phyloP scores from a whole-genome alignment of 139 green algal species.

The Closterium sp. region DNA sequence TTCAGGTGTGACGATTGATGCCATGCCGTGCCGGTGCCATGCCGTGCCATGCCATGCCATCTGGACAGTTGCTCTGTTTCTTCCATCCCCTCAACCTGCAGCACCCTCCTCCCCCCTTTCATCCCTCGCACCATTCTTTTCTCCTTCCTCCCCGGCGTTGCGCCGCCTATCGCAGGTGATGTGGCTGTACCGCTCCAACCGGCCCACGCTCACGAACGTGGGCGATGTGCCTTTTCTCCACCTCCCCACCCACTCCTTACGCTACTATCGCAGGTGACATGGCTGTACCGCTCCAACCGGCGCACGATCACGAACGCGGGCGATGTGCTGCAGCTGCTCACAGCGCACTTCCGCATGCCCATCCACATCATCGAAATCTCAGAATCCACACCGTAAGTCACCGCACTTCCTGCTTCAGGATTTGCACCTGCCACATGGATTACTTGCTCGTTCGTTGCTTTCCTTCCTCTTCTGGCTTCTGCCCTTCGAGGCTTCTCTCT shows the following conservation, averaged over 20 bases:
- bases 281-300: not conserved
- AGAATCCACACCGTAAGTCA: not conserved
- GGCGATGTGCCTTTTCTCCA: too few species aligned
- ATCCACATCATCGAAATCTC: constrained; percentile 21
- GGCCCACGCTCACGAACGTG: too few species aligned
- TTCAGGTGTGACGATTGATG: not conserved
- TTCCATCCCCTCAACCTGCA: too few species aligned
- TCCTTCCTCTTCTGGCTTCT: not conserved
- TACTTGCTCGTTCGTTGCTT: not conserved
- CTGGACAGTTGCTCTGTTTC: not conserved
- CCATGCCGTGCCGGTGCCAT: not conserved
- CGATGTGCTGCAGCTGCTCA: constrained; percentile 6
- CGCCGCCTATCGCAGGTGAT: too few species aligned
- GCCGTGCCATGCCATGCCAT: not conserved
- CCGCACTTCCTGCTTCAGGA: not conserved
- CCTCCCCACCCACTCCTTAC: too few species aligned
- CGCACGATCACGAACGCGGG: constrained; percentile 3
- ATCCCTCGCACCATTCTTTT: too few species aligned
- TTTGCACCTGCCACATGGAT: not conserved
- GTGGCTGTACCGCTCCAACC: too few species aligned
- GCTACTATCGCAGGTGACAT: constrained; percentile 30
- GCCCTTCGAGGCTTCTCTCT: not conserved
- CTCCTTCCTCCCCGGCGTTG: too few species aligned
- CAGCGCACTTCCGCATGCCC: constrained; percentile 9
- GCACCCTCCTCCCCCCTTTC: not conserved